These are phyloP conservation scores for Penicillium coprophilum DNA, from an alignment of 495 filamentous ascomycete genomes.

Conservation along the genomic window DNA sequence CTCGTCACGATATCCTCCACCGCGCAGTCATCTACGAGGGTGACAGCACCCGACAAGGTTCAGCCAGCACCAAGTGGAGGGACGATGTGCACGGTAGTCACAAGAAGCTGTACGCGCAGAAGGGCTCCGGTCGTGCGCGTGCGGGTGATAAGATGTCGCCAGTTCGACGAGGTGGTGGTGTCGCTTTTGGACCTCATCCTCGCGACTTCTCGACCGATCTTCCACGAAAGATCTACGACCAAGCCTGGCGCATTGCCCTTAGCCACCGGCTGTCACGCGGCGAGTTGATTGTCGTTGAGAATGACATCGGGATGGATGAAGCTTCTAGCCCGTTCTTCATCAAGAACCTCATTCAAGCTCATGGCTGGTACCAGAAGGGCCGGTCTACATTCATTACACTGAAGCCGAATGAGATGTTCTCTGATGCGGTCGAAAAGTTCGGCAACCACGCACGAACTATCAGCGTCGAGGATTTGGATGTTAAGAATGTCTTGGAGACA, in stretches of 20 bases:
- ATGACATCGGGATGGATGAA: constrained; percentile 60
- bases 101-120: constrained; percentile 77
- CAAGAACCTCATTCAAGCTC: constrained; percentile 61
- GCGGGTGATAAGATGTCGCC: constrained; percentile 79
- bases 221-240: constrained; percentile 87
- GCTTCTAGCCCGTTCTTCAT: constrained; percentile 57
- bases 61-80: constrained; percentile 81
- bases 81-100: constrained; percentile 78
- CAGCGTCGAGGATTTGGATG: constrained; percentile 74
- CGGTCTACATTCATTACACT: constrained; percentile 76
- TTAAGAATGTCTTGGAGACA: constrained; percentile 86
- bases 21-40: constrained; percentile 91
- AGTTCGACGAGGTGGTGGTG: constrained; percentile 81
- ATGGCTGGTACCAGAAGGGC: constrained; percentile 73
- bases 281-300: constrained; percentile 80
- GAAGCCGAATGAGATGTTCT: constrained; percentile 39
- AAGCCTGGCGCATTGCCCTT: constrained; percentile 93
- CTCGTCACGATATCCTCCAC: constrained; percentile 90
- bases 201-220: constrained; percentile 84
- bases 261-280: constrained; percentile 85
- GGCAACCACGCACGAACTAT: constrained; percentile 67
- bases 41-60: constrained; percentile 82
- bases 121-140: constrained; percentile 78
- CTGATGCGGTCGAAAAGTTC: constrained; percentile 52
- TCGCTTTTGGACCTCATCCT: constrained; percentile 80